phyloP scores from a whole-genome alignment of 1,284 basidiomycete species.

The Chondrostereum purpureum region DNA sequence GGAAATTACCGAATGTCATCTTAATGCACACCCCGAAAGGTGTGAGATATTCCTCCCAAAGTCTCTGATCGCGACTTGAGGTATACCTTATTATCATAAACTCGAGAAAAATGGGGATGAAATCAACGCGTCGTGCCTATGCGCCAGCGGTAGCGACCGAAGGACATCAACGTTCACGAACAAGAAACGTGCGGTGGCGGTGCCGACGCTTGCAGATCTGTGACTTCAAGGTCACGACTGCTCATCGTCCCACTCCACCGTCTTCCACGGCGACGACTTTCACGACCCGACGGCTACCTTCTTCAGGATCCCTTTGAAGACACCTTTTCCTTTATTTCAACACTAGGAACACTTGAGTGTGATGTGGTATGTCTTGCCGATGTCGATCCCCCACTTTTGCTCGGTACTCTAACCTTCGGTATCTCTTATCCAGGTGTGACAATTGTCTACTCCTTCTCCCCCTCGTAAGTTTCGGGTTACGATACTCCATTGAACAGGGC shows the following conservation, averaged over 20 bases:
- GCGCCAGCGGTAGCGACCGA: too few species aligned
- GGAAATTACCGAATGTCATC: too few species aligned
- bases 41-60: too few species aligned
- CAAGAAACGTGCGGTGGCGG: constrained; percentile 6
- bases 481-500: constrained; percentile 1
- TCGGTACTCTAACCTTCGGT: constrained; percentile 8
- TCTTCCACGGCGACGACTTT: constrained; percentile 3
- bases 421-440: constrained; percentile 49
- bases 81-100: too few species aligned
- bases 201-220: neutral
- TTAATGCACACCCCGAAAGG: too few species aligned
- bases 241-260: neutral
- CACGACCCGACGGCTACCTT: constrained; percentile 5
- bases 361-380: constrained; percentile 8
- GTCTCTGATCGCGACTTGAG: too few species aligned
- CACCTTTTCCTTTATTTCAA: neutral
- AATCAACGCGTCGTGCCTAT: too few species aligned
- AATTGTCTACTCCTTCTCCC: constrained; percentile 65
- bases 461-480: constrained; percentile 41
- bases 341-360: neutral
- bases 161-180: too few species aligned
- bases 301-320: neutral
- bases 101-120: too few species aligned
- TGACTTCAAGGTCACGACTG: neutral
- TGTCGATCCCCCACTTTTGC: constrained; percentile 1